Conservation (phyloP, 805 yeast species). For the Teunomyces lycoperdinae region DNA sequence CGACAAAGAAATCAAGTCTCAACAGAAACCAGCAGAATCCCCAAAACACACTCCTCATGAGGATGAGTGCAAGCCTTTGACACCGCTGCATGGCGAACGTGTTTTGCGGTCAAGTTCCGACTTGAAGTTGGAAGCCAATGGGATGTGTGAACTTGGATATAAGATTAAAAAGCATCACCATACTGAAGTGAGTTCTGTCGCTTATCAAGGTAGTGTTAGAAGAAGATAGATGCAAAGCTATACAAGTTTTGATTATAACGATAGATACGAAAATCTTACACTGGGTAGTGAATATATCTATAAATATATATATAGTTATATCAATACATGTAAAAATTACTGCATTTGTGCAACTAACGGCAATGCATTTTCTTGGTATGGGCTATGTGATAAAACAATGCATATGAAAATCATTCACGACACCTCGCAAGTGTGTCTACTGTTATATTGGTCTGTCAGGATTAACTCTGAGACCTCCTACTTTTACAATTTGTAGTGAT, state of each 20-base stretch:
- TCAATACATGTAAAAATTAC: too few species aligned
- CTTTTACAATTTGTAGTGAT: too few species aligned
- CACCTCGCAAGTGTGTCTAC: too few species aligned
- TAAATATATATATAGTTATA: not conserved
- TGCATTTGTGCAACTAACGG: not conserved
- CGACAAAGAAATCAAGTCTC: not conserved
- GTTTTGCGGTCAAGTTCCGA: conserved; percentile 12
- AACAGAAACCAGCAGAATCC: not conserved
- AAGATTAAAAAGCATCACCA: conserved; percentile 43
- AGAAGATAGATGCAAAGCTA: not conserved
- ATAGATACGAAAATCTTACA: conserved; percentile 1
- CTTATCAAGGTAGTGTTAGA: conserved; percentile 25
- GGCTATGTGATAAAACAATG: not conserved
- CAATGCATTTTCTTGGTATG: not conserved
- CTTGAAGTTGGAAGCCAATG: conserved; percentile 22
- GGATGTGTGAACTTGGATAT: conserved; percentile 41
- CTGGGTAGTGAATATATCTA: not conserved
- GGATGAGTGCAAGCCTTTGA: not conserved
- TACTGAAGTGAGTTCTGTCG: conserved; percentile 33
- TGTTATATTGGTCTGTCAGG: too few species aligned
- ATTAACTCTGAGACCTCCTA: too few species aligned
- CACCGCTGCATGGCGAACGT: not conserved
- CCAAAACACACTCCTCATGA: not conserved
- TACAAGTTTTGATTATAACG: not conserved
- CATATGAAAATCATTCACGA: not conserved